Evolutionary conservation across 2,329 filamentous ascomycete genomes (phyloP).

Genomic region (Didymella pinodella): DNA sequence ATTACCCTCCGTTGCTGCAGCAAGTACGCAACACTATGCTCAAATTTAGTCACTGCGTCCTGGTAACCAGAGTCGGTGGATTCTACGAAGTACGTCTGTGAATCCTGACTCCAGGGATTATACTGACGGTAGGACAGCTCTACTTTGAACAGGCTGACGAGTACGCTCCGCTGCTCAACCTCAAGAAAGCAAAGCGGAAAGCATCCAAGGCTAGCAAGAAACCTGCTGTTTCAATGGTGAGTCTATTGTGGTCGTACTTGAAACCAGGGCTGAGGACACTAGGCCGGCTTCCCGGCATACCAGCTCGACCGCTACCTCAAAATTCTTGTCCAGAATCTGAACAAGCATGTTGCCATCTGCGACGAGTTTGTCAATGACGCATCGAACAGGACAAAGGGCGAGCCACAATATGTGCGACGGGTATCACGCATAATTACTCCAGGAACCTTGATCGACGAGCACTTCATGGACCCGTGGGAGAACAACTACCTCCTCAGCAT

Average conservation of each 20-base stretch:
- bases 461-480: constrained; percentile 91
- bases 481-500: constrained; percentile 93
- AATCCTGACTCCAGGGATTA: constrained; percentile 5
- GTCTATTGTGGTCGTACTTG: constrained; percentile 5
- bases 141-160: constrained; percentile 97
- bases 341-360: constrained; percentile 89
- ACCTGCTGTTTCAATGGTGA: constrained; percentile 79
- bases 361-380: constrained; percentile 86
- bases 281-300: constrained; percentile 92
- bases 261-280: constrained; percentile 24
- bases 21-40: constrained; percentile 90
- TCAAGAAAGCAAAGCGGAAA: constrained; percentile 85
- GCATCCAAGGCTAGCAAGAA: constrained; percentile 64
- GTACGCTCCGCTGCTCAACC: constrained; percentile 81
- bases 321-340: constrained; percentile 87
- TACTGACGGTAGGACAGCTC: constrained; percentile 57
- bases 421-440: constrained; percentile 91
- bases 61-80: constrained; percentile 89
- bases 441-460: constrained; percentile 95
- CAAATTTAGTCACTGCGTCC: constrained; percentile 87
- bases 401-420: constrained; percentile 81
- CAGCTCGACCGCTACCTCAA: constrained; percentile 94
- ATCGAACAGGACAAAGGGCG: constrained; percentile 75
- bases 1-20: constrained; percentile 87
- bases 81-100: constrained; percentile 77